Conservation (phyloP, 345 rosid species). For the Aurinia saxatilis region DNA sequence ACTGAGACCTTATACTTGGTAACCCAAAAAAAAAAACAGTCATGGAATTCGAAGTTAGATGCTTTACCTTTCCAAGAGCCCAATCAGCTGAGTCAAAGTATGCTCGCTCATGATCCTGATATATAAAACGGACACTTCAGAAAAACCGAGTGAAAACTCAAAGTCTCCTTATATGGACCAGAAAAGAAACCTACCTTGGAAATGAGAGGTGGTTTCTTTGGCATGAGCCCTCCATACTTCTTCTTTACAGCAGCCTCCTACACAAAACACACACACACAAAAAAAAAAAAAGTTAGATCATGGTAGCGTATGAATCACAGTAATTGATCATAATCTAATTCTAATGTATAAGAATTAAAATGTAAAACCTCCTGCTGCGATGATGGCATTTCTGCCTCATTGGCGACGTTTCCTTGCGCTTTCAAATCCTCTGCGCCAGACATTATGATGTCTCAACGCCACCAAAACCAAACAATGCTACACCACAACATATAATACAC, state of each 20-base stretch:
- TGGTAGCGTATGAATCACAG: background rate
- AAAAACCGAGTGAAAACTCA: background rate
- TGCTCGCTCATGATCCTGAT: conserved; percentile 93
- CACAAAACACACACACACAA: conserved; percentile 11
- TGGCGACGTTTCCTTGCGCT: conserved; percentile 41
- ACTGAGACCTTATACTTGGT: conserved; percentile 6
- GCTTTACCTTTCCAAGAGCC: conserved; percentile 96
- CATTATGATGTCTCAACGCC: conserved; percentile 32
- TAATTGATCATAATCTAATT: background rate
- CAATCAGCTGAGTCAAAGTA: conserved; percentile 99
- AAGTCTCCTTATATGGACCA: background rate
- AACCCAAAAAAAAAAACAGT: background rate
- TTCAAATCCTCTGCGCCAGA: conserved; percentile 47
- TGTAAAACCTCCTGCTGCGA: conserved; percentile 56
- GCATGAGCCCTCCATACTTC: conserved; percentile 91
- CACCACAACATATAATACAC: background rate
- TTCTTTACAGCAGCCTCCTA: conserved; percentile 77
- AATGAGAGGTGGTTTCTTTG: conserved; percentile 98
- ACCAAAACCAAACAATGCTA: conserved; percentile 23
- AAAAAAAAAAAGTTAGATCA: background rate
- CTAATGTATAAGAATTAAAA: background rate
- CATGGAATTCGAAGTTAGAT: background rate
- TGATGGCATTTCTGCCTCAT: conserved; percentile 46
- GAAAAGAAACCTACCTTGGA: conserved; percentile 54
- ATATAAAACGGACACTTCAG: conserved; percentile 5